phyloP scores from a whole-genome alignment of 208 protist genomes.

The Acanthamoeba triangularis region DNA sequence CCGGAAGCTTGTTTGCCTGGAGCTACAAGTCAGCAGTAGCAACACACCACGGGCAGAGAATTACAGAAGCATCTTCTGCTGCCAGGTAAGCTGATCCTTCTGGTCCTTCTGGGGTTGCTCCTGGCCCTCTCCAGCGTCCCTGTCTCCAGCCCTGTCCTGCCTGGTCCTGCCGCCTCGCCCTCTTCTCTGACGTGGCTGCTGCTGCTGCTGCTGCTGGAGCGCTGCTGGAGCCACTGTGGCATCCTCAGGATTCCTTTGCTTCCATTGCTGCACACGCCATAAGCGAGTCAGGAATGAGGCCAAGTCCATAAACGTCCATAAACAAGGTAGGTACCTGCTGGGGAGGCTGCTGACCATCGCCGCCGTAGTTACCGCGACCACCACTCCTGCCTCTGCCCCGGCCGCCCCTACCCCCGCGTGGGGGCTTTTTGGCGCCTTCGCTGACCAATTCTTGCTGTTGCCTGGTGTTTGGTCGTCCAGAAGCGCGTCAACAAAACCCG shows the following conservation, averaged over 20 bases:
- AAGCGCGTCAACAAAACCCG: neutral
- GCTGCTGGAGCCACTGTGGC: neutral
- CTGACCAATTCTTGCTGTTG: constrained; percentile 1
- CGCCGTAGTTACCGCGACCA: neutral
- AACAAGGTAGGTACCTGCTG: neutral
- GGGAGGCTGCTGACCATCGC: neutral
- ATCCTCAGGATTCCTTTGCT: neutral
- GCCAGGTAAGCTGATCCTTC: constrained; percentile 71
- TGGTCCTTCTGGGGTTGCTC: neutral
- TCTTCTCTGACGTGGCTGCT: neutral
- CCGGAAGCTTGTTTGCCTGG: too few species aligned
- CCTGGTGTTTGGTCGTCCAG: neutral
- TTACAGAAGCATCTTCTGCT: constrained; percentile 58
- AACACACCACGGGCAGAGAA: too few species aligned
- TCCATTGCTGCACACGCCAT: neutral
- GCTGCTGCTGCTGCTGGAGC: neutral
- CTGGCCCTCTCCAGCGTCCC: neutral
- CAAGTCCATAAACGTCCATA: neutral
- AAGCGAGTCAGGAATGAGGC: neutral
- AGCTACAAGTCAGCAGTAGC: too few species aligned
- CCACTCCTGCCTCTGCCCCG: neutral
- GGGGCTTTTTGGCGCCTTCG: constrained; percentile 13
- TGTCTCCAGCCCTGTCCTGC: neutral
- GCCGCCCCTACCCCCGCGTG: neutral
- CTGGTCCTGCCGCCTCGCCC: neutral